Conservation (phyloP, 495 filamentous ascomycete genomes). For the Aspergillus incahuasiensis region DNA sequence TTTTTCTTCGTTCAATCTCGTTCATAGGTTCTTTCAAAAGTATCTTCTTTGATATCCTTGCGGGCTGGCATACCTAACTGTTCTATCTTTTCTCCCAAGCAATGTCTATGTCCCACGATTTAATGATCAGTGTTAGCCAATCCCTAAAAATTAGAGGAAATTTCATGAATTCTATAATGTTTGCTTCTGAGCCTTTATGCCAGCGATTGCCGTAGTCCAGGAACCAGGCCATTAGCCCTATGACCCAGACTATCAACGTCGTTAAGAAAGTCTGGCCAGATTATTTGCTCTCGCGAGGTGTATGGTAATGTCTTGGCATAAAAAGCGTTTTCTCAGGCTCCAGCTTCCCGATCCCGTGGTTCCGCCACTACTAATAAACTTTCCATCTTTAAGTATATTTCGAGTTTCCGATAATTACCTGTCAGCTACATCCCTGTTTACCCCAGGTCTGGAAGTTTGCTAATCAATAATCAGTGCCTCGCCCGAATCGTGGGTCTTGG, state of each 20-base stretch:
- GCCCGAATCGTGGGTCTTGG: neutral
- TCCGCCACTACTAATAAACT: neutral
- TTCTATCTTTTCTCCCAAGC: neutral
- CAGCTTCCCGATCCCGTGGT: no score
- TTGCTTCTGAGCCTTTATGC: no score
- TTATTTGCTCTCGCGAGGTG: no score
- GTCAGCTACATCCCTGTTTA: neutral
- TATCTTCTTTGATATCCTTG: neutral
- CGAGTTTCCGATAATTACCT: neutral
- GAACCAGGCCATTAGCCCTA: no score
- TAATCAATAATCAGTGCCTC: neutral
- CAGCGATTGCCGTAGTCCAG: no score
- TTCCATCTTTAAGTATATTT: neutral
- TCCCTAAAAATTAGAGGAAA: neutral
- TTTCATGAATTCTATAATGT: no score
- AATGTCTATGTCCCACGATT: conserved; percentile 15
- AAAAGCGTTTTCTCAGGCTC: no score
- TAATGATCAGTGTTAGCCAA: conserved; percentile 15
- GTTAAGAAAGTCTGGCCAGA: no score
- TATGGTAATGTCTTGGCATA: no score
- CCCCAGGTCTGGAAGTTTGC: neutral
- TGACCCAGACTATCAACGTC: no score
- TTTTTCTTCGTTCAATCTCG: conserved; percentile 4
- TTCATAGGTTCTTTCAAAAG: conserved; percentile 4
- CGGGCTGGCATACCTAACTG: neutral